Percentiles rank a stretch among this genome's conserved stretches.
phyloP scores from a whole-genome alignment of 768 basidiomycete species.

The Udeniomyces megalosporus region DNA sequence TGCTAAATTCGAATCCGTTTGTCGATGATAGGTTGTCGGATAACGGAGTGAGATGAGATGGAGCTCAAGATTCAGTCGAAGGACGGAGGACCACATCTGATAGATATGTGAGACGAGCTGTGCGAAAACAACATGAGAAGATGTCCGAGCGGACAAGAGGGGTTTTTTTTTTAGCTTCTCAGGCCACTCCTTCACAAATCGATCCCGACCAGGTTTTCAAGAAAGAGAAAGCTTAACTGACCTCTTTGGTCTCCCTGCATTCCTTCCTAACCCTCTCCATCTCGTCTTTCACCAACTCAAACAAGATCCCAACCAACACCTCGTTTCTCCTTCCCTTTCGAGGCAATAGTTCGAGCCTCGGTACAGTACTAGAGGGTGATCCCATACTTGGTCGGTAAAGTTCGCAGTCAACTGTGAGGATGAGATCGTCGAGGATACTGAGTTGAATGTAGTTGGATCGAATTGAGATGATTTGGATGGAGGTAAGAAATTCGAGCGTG shows the following conservation, averaged over 20 bases:
- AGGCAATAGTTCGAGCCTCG: too few relatives aligned
- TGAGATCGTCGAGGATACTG: slow-evolving; percentile 21
- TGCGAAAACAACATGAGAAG: background rate
- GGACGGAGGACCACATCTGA: slow-evolving; percentile 21
- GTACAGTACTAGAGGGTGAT: too few relatives aligned
- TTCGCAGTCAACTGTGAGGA: slow-evolving; percentile 17
- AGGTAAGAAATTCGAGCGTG: slow-evolving; percentile 25
- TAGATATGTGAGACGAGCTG: slow-evolving; percentile 22
- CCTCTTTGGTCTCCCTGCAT: background rate
- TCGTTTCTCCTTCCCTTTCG: slow-evolving; percentile 8
- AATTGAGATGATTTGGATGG: slow-evolving; percentile 19
- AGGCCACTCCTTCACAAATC: too few relatives aligned
- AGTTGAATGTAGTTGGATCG: slow-evolving; percentile 16
- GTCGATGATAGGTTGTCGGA: slow-evolving; percentile 16
- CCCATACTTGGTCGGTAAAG: slow-evolving; percentile 17
- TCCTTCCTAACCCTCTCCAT: slow-evolving; percentile 9
- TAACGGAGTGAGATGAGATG: slow-evolving; percentile 20
- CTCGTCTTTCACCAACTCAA: slow-evolving; percentile 21
- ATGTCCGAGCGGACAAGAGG: background rate
- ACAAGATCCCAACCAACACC: slow-evolving; percentile 18
- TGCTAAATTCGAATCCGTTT: too few relatives aligned
- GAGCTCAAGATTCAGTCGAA: slow-evolving; percentile 23
- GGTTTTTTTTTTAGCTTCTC: too few relatives aligned
- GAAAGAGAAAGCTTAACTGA: background rate
- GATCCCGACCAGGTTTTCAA: slow-evolving; percentile 14